These are phyloP conservation scores for Pseudogymnoascus sp. DNA, from an alignment of 2,329 filamentous ascomycete species.

Conservation along the genomic window DNA sequence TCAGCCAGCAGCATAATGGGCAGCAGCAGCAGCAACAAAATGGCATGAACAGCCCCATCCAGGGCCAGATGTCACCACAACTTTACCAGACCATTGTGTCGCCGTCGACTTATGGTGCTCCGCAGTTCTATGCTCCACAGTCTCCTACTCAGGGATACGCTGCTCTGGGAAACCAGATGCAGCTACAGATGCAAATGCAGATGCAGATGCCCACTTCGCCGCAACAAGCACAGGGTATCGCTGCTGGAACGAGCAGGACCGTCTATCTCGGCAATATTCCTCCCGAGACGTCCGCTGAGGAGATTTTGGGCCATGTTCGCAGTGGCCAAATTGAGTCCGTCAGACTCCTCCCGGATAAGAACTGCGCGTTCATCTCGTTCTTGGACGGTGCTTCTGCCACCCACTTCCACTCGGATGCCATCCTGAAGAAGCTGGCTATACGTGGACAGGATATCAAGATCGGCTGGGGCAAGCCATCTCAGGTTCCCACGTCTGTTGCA, in stretches of 20 bases:
- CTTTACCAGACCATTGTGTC: slow-evolving; percentile 81
- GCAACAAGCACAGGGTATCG: slow-evolving; percentile 67
- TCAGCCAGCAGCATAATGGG: slow-evolving; percentile 56
- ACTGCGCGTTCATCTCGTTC: slow-evolving; percentile 99
- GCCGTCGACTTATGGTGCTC: slow-evolving; percentile 72
- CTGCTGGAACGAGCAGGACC: slow-evolving; percentile 87
- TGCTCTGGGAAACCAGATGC: slow-evolving; percentile 36
- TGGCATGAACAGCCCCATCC: slow-evolving; percentile 61
- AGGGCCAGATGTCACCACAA: slow-evolving; percentile 71
- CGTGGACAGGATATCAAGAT: slow-evolving; percentile 99
- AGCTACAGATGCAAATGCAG: slow-evolving; percentile 37
- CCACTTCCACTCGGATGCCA: slow-evolving; percentile 98
- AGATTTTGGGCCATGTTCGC: slow-evolving; percentile 90
- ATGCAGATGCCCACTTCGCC: slow-evolving; percentile 61
- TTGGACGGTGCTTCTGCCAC: slow-evolving; percentile 94
- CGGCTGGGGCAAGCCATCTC: slow-evolving; percentile 97
- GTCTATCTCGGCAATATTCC: slow-evolving; percentile 98
- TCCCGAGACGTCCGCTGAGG: slow-evolving; percentile 92
- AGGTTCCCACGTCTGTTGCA: slow-evolving; percentile 95
- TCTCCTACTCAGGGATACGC: slow-evolving; percentile 75
- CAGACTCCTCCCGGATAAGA: slow-evolving; percentile 93
- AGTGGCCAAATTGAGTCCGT: slow-evolving; percentile 99
- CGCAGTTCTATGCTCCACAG: slow-evolving; percentile 77
- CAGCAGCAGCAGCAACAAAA: slow-evolving; percentile 40
- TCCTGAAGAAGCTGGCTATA: slow-evolving; percentile 98